These are phyloP conservation scores for Yarrowia porcina DNA, from an alignment of 805 yeast species.

Conservation along the genomic window DNA sequence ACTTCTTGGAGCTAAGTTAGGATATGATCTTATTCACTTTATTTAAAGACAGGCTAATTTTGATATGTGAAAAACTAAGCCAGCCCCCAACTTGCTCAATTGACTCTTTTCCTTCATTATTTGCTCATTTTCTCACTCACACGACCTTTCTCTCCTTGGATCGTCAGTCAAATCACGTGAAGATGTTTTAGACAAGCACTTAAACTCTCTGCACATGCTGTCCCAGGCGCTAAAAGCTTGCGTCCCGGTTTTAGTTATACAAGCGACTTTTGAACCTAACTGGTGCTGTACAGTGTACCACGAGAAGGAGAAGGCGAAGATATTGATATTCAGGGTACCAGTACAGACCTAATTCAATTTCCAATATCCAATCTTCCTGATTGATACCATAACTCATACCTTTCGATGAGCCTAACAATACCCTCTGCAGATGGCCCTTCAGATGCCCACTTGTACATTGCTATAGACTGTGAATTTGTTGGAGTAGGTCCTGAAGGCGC, in stretches of 20 bases:
- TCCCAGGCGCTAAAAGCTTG: not conserved
- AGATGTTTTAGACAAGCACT: not conserved
- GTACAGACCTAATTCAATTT: too few species aligned
- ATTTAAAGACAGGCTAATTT: too few species aligned
- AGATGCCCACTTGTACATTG: constrained; percentile 49
- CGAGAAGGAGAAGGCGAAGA: not conserved
- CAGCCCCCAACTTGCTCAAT: too few species aligned
- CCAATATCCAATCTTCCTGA: too few species aligned
- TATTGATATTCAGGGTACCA: too few species aligned
- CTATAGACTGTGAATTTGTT: constrained; percentile 93
- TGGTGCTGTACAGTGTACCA: not conserved
- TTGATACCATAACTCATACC: not conserved
- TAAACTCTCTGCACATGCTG: not conserved
- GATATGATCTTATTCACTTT: too few species aligned
- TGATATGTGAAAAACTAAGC: too few species aligned
- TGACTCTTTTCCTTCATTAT: too few species aligned
- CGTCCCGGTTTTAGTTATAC: not conserved
- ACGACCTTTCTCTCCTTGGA: too few species aligned
- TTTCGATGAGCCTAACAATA: not conserved
- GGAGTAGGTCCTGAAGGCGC: constrained; percentile 77
- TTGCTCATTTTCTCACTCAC: too few species aligned
- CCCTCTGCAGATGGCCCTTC: not conserved
- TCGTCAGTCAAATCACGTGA: too few species aligned
- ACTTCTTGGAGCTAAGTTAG: too few species aligned
- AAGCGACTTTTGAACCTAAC: not conserved